phyloP scores from a whole-genome alignment of 148 eudicot genomes.

The Silene conica region DNA sequence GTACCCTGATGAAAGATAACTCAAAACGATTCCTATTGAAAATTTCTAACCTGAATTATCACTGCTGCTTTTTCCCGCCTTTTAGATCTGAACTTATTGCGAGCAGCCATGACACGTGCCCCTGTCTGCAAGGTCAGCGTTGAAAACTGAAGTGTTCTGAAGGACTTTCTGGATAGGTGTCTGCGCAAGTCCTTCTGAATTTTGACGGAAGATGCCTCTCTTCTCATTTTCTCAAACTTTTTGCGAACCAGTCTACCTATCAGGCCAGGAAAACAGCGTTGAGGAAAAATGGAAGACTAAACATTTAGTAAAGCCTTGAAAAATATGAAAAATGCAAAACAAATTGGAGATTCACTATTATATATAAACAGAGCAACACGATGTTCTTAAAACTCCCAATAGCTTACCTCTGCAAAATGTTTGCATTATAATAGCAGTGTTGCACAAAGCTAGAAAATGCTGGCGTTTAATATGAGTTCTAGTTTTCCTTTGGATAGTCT shows the following conservation, averaged over 20 bases:
- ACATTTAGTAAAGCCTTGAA: neutral
- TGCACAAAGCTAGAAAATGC: conserved; percentile 49
- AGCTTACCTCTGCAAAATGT: conserved; percentile 66
- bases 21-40: conserved; percentile 13
- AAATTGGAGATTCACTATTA: neutral
- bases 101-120: conserved; percentile 60
- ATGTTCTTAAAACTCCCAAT: conserved; percentile 17
- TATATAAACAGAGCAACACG: neutral
- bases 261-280: conserved; percentile 2
- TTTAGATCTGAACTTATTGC: conserved; percentile 59
- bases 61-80: conserved; percentile 60
- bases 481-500: conserved; percentile 59
- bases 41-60: conserved; percentile 55
- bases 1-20: neutral
- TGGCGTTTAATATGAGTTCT: conserved; percentile 60
- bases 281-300: neutral
- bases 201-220: conserved; percentile 66
- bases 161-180: conserved; percentile 54
- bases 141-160: conserved; percentile 37
- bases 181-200: conserved; percentile 69
- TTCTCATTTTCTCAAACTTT: conserved; percentile 49
- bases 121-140: conserved; percentile 66
- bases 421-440: conserved; percentile 59
- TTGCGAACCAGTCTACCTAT: conserved; percentile 70
- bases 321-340: neutral